These are phyloP conservation scores for Salix udensis DNA, from an alignment of 345 rosid species.

Conservation along the genomic window DNA sequence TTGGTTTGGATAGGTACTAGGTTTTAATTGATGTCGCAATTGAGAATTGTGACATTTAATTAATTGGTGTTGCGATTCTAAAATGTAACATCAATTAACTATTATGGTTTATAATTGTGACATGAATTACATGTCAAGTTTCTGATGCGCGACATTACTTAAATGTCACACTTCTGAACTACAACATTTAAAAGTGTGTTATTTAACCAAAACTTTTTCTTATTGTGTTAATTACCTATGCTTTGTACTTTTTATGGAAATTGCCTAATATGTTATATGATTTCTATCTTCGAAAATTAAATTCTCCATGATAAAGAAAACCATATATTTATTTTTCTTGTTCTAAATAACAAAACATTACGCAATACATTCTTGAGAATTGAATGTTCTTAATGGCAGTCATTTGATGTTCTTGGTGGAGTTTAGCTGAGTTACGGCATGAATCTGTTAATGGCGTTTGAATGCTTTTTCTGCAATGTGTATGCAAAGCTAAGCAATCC, in stretches of 20 bases:
- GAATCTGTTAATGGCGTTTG: constrained; percentile 27
- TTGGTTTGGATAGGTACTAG: too few species aligned
- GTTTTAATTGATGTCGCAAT: too few species aligned
- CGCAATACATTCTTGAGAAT: constrained; percentile 1
- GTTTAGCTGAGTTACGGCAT: constrained; percentile 29
- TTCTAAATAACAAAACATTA: background rate
- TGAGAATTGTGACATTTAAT: too few species aligned
- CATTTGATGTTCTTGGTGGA: constrained; percentile 21
- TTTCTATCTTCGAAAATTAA: constrained; percentile 2
- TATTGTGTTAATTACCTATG: too few species aligned
- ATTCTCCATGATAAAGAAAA: background rate
- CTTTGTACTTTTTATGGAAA: too few species aligned
- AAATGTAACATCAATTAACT: too few species aligned
- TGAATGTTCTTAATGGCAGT: constrained; percentile 24
- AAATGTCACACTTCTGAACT: too few species aligned
- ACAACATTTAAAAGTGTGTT: too few species aligned
- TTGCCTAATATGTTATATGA: constrained; percentile 1
- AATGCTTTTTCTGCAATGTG: constrained; percentile 16
- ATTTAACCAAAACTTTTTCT: too few species aligned
- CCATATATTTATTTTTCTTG: background rate
- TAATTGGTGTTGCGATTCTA: too few species aligned
- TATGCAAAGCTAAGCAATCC: background rate
- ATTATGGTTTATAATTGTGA: too few species aligned
- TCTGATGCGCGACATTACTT: fast-evolving
- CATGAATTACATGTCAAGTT: too few species aligned